A percentile compares a stretch with the other conserved stretches of the same genome.
Evolutionary conservation across 2,329 filamentous ascomycete genomes (phyloP).

Genomic region (Cytospora schulzeri): DNA sequence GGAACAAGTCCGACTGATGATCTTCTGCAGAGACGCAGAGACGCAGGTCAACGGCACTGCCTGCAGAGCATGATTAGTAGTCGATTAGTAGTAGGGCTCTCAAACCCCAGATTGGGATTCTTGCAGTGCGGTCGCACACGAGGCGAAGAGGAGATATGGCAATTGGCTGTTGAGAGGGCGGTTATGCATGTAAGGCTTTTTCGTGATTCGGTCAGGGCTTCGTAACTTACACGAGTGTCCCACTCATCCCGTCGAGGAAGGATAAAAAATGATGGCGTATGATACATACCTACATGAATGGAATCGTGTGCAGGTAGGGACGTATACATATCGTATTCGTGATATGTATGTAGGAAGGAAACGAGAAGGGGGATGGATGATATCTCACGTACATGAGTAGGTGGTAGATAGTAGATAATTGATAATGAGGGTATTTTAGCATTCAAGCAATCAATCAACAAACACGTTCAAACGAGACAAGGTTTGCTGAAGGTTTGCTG

Average conservation of each 20-base stretch:
- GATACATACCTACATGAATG: no score
- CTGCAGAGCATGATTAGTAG: background rate
- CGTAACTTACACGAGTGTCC: background rate
- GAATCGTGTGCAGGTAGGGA: no score
- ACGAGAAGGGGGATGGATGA: no score
- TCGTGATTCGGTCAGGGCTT: background rate
- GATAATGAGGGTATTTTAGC: no score
- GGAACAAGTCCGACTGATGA: background rate
- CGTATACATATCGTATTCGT: no score
- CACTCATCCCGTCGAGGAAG: background rate
- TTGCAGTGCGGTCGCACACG: conserved; percentile 4
- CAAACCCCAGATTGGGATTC: background rate
- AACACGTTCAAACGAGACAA: background rate
- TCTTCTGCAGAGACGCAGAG: background rate
- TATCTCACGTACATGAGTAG: no score
- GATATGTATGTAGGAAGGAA: no score
- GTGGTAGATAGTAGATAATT: no score
- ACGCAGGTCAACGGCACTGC: background rate
- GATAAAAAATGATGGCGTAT: no score
- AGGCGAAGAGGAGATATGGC: background rate
- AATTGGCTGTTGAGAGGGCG: conserved; percentile 2
- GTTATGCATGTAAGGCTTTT: conserved; percentile 8
- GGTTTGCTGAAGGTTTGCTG: background rate
- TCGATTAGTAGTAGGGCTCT: background rate
- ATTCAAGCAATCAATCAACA: no score